Conservation (phyloP, 1,284 basidiomycete genomes). For the Pyrrhoderma lamaoense region DNA sequence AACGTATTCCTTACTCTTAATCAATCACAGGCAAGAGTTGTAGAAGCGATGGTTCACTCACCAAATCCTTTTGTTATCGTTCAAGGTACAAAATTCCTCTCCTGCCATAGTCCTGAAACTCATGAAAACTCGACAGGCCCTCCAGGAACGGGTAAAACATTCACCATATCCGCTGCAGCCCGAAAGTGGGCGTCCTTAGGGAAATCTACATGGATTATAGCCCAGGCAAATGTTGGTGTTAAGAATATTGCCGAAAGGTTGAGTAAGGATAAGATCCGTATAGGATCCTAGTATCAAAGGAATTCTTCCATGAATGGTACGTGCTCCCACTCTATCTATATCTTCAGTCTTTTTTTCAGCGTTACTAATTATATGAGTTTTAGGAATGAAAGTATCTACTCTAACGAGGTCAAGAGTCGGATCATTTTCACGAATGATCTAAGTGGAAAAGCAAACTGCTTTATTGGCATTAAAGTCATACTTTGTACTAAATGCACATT, state of each 20-base stretch:
- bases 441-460: slow-evolving; percentile 19
- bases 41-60: slow-evolving; percentile 24
- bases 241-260: slow-evolving; percentile 41
- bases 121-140: slow-evolving; percentile 23
- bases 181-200: slow-evolving; percentile 15
- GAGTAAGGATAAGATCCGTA: slow-evolving; percentile 32
- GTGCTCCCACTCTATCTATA: too few relatives aligned
- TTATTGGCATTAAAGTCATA: slow-evolving; percentile 29
- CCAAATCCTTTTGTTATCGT: slow-evolving; percentile 25
- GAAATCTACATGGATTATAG: slow-evolving; percentile 25
- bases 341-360: too few relatives aligned
- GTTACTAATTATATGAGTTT: background rate
- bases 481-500: slow-evolving; percentile 39
- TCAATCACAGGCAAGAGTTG: slow-evolving; percentile 25
- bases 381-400: slow-evolving; percentile 45
- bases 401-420: slow-evolving; percentile 24
- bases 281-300: slow-evolving; percentile 40
- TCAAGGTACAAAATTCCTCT: slow-evolving; percentile 25
- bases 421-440: slow-evolving; percentile 35
- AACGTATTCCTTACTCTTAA: slow-evolving; percentile 22
- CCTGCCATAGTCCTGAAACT: background rate
- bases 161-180: slow-evolving; percentile 26
- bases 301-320: slow-evolving; percentile 43
- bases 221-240: slow-evolving; percentile 38
- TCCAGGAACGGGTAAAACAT: slow-evolving; percentile 31